These are phyloP conservation scores for Lyophyllum semitale DNA, from an alignment of 768 basidiomycete genomes.

Conservation along the genomic window DNA sequence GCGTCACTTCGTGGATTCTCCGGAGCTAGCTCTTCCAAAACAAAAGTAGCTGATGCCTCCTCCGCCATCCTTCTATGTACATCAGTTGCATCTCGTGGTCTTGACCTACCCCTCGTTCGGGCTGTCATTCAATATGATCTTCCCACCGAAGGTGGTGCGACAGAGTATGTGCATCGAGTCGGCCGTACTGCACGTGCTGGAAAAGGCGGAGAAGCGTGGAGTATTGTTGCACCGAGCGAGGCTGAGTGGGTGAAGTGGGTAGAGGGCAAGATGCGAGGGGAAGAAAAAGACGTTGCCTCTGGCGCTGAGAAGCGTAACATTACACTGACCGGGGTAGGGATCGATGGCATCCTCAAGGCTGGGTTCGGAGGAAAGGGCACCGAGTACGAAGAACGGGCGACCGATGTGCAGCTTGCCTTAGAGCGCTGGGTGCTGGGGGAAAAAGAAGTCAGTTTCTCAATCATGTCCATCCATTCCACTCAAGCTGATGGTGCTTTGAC, in stretches of 20 bases:
- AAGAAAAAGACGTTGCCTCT: slow-evolving; percentile 25
- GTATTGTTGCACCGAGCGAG: slow-evolving; percentile 86
- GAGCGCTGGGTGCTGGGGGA: slow-evolving; percentile 87
- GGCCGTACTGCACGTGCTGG: slow-evolving; percentile 97
- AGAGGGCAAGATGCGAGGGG: slow-evolving; percentile 74
- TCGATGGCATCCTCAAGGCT: slow-evolving; percentile 70
- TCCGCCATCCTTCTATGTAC: slow-evolving; percentile 90
- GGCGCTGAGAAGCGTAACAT: slow-evolving; percentile 41
- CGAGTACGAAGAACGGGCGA: slow-evolving; percentile 89
- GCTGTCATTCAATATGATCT: slow-evolving; percentile 96
- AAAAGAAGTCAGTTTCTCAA: slow-evolving; percentile 63
- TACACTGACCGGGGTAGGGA: slow-evolving; percentile 56
- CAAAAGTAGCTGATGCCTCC: slow-evolving; percentile 24
- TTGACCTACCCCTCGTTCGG: slow-evolving; percentile 92
- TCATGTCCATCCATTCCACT: background rate
- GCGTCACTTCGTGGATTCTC: slow-evolving; percentile 86
- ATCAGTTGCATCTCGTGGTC: slow-evolving; percentile 96
- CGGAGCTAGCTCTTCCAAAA: slow-evolving; percentile 32
- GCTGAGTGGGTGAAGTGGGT: slow-evolving; percentile 90
- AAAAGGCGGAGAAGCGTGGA: slow-evolving; percentile 95
- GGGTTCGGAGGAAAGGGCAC: slow-evolving; percentile 85
- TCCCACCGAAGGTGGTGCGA: slow-evolving; percentile 94
- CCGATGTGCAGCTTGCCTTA: slow-evolving; percentile 92
- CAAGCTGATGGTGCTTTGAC: slow-evolving; percentile 4
- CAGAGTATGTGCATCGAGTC: slow-evolving; percentile 95